Conservation (phyloP, 2,329 filamentous ascomycete species). For the Gnomoniopsis smithogilvyi region DNA sequence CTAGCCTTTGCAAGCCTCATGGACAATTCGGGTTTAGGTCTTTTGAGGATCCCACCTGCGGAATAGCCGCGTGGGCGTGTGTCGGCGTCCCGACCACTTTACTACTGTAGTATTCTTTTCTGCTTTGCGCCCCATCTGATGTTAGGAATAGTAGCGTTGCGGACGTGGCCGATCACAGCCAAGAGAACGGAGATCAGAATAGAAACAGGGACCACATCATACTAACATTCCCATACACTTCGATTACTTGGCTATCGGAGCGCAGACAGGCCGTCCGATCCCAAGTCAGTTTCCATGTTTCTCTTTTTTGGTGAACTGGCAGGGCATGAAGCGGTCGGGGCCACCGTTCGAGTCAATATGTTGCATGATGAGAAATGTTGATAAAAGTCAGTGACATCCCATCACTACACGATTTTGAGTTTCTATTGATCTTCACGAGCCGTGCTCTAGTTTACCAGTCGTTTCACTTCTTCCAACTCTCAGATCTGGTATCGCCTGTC, state of each 20-base stretch:
- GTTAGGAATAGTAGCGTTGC: not conserved
- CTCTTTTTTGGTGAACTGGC: not conserved
- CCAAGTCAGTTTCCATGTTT: not conserved
- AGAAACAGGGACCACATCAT: constrained; percentile 5
- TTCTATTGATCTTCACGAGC: constrained; percentile 5
- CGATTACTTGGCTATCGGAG: constrained; percentile 15
- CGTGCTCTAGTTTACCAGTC: constrained; percentile 8
- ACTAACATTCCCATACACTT: constrained; percentile 7
- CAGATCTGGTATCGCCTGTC: constrained; percentile 14
- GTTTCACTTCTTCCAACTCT: constrained; percentile 2
- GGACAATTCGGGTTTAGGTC: not conserved
- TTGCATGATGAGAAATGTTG: not conserved
- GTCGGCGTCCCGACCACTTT: not conserved
- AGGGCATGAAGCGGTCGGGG: not conserved
- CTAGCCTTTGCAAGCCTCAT: not conserved
- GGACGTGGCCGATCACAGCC: constrained; percentile 9
- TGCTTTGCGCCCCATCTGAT: not conserved
- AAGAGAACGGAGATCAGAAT: constrained; percentile 9
- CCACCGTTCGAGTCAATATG: constrained; percentile 2
- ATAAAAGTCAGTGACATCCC: constrained; percentile 12
- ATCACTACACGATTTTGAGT: not conserved
- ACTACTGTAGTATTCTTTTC: not conserved
- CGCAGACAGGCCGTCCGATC: constrained; percentile 8
- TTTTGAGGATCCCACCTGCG: not conserved
- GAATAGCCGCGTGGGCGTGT: not conserved